A percentile compares a stretch with the other conserved stretches of the same genome.
phyloP scores from a whole-genome alignment of 495 filamentous ascomycete genomes.

The Massariosphaeria phaeospora region DNA sequence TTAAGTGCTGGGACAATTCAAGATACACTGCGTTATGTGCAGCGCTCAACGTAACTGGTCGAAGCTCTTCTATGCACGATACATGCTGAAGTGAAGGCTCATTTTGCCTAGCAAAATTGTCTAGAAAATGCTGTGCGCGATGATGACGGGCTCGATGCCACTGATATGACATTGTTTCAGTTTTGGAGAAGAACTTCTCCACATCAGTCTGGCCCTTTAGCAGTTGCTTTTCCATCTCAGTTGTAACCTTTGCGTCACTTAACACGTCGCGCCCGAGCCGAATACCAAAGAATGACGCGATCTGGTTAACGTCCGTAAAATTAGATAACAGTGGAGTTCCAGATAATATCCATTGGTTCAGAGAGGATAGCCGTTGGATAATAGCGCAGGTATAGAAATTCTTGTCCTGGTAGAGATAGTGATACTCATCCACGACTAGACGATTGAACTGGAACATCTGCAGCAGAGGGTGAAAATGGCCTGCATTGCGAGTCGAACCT shows the following conservation, averaged over 20 bases:
- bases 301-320: constrained; percentile 56
- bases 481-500: neutral
- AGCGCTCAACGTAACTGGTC: constrained; percentile 21
- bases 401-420: constrained; percentile 45
- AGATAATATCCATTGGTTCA: constrained; percentile 62
- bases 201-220: constrained; percentile 33
- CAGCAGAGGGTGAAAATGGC: constrained; percentile 42
- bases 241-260: constrained; percentile 21
- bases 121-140: constrained; percentile 33
- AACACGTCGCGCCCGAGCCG: constrained; percentile 35
- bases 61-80: constrained; percentile 21
- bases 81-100: constrained; percentile 27
- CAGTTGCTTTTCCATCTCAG: constrained; percentile 29
- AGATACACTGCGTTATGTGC: constrained; percentile 33
- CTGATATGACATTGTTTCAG: constrained; percentile 18
- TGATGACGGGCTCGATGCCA: constrained; percentile 32
- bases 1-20: constrained; percentile 35
- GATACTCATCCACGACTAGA: constrained; percentile 65
- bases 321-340: constrained; percentile 58
- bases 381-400: constrained; percentile 27
- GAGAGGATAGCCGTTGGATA: constrained; percentile 43
- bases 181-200: constrained; percentile 34
- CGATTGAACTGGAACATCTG: constrained; percentile 60
- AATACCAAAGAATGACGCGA: constrained; percentile 52
- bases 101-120: constrained; percentile 37